phyloP scores from a whole-genome alignment of 2,329 filamentous ascomycete species.

The Colletotrichum tamarilloi region DNA sequence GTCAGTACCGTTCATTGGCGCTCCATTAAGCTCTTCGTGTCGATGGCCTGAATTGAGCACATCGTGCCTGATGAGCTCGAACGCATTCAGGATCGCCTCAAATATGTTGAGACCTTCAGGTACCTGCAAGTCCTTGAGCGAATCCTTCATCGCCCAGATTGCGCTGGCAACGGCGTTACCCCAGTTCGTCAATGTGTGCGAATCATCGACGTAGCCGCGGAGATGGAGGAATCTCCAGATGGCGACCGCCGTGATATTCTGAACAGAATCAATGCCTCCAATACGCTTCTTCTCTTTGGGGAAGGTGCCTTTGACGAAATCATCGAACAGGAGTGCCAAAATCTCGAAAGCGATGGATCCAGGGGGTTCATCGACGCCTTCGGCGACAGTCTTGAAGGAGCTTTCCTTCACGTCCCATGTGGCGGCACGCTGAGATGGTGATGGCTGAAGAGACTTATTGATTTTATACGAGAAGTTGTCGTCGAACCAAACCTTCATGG shows the following conservation, averaged over 20 bases:
- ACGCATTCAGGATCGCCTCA: conserved; percentile 83
- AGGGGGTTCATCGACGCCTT: conserved; percentile 52
- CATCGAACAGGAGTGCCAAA: conserved; percentile 73
- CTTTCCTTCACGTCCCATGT: conserved; percentile 80
- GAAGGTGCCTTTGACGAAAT: conserved; percentile 77
- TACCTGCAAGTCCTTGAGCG: conserved; percentile 52
- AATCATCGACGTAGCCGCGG: conserved; percentile 82
- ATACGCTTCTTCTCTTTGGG: conserved; percentile 66
- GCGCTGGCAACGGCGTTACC: conserved; percentile 81
- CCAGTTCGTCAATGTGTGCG: conserved; percentile 85
- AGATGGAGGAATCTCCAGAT: conserved; percentile 92
- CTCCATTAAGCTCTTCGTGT: conserved; percentile 64
- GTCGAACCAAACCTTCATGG: conserved; percentile 87
- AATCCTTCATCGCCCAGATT: conserved; percentile 70
- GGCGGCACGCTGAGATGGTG: conserved; percentile 57
- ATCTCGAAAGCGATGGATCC: conserved; percentile 70
- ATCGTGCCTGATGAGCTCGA: conserved; percentile 85
- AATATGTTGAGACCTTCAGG: conserved; percentile 66
- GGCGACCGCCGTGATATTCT: conserved; percentile 77
- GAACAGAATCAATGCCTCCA: conserved; percentile 71
- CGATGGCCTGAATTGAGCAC: conserved; percentile 78
- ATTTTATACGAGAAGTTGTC: conserved; percentile 75
- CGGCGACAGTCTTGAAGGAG: conserved; percentile 61
- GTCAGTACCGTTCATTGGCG: conserved; percentile 68
- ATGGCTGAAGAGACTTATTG: conserved; percentile 61